These are phyloP conservation scores for Fusarium dlaminii DNA, from an alignment of 2,329 filamentous ascomycete species.

Conservation along the genomic window DNA sequence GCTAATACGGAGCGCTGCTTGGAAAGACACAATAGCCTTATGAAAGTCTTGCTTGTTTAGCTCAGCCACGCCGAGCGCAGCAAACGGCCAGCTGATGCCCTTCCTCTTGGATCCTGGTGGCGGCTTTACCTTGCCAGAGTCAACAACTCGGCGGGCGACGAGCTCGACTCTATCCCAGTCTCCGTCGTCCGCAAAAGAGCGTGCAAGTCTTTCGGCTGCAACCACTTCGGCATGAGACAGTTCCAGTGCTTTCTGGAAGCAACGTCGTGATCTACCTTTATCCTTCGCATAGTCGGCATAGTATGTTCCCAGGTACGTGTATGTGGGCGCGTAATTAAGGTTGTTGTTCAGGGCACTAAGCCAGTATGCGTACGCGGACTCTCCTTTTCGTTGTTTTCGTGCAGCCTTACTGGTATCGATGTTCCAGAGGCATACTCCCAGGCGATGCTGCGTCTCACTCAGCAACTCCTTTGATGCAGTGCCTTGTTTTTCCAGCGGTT, in stretches of 20 bases:
- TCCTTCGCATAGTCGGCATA: conserved; percentile 93
- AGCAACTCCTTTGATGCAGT: conserved; percentile 72
- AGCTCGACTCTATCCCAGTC: conserved; percentile 98
- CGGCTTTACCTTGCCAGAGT: conserved; percentile 92
- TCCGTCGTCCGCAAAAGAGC: conserved; percentile 84
- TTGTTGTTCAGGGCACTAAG: conserved; percentile 86
- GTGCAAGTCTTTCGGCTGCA: conserved; percentile 87
- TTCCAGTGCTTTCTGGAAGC: conserved; percentile 96
- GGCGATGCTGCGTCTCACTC: conserved; percentile 85
- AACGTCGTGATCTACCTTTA: conserved; percentile 84
- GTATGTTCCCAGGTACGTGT: conserved; percentile 89
- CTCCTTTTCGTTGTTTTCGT: conserved; percentile 79
- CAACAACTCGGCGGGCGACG: conserved; percentile 87
- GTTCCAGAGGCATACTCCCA: conserved; percentile 89
- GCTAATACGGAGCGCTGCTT: conserved; percentile 84
- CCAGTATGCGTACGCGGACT: conserved; percentile 79
- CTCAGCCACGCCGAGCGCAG: conserved; percentile 91
- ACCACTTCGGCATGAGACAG: conserved; percentile 86
- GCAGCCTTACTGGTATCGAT: conserved; percentile 77
- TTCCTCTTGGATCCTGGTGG: conserved; percentile 93
- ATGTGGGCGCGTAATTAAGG: conserved; percentile 87
- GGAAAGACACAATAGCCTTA: conserved; percentile 90
- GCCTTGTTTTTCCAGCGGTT: conserved; percentile 69
- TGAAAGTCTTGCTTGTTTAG: conserved; percentile 92
- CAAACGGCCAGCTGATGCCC: conserved; percentile 95